Conservation (phyloP, 257 asterid genomes). For the Nicotiana knightiana region DNA sequence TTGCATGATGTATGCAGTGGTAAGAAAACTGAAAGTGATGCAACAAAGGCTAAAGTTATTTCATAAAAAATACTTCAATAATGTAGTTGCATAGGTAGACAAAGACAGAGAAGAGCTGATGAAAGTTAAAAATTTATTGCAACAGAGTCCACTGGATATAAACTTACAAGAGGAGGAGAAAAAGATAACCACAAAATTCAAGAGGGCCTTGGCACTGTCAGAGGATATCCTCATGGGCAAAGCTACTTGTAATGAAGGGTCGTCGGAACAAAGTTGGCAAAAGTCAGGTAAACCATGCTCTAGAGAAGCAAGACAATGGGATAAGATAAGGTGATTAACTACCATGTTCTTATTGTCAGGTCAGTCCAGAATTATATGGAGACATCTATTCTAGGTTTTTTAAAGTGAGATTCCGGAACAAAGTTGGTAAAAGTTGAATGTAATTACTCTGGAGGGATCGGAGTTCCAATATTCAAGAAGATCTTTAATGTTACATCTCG, state of each 20-base stretch:
- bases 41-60: background rate
- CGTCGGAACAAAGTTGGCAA: no score
- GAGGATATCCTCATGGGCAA: no score
- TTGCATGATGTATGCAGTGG: background rate
- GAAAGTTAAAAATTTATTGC: background rate
- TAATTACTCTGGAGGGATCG: no score
- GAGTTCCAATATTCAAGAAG: no score
- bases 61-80: background rate
- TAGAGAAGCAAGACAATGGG: no score
- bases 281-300: no score
- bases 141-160: background rate
- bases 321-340: background rate
- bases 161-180: background rate
- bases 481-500: no score
- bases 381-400: conserved; percentile 8
- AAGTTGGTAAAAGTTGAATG: no score
- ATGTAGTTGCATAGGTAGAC: background rate
- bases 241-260: no score
- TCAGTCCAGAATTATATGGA: conserved; percentile 9
- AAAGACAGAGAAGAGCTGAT: background rate
- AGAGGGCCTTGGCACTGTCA: background rate
- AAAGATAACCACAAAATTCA: background rate
- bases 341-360: conserved; percentile 9
- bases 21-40: background rate
- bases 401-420: no score